phyloP scores from a whole-genome alignment of 2,329 filamentous ascomycete species.

The Trichoderma arundinaceum region DNA sequence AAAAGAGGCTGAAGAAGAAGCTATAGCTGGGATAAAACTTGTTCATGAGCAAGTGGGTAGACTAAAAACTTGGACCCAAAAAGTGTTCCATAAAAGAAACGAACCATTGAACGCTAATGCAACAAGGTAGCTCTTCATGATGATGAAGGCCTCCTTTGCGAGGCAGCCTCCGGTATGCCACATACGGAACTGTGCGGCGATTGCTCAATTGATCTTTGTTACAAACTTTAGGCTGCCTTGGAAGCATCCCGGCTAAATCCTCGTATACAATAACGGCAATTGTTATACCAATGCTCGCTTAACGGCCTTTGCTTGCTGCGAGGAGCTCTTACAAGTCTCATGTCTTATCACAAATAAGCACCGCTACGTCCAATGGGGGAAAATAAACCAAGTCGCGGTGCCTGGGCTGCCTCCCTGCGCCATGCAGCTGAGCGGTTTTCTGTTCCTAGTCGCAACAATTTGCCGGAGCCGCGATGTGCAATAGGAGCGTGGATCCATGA shows the following conservation, averaged over 20 bases:
- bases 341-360: no score
- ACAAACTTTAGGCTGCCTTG: no score
- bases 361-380: not conserved
- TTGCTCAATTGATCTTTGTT: no score
- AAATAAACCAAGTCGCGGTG: not conserved
- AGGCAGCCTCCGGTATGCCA: not conserved
- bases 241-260: no score
- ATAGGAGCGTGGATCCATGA: not conserved
- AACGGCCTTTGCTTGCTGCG: no score
- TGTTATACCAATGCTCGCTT: not conserved
- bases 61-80: constrained; percentile 5
- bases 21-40: not conserved
- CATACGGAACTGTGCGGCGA: not conserved
- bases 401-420: constrained; percentile 17
- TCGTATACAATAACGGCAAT: no score
- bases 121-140: not conserved
- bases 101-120: not conserved
- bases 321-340: no score
- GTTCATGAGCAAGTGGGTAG: not conserved
- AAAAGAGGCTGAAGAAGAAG: not conserved
- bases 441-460: not conserved
- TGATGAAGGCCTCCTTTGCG: not conserved
- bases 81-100: not conserved
- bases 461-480: not conserved
- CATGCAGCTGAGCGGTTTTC: constrained; percentile 28